A percentile compares a stretch with the other conserved stretches of the same genome.
Conservation (phyloP, 257 asterid species). For the Avicennia marina region DNA sequence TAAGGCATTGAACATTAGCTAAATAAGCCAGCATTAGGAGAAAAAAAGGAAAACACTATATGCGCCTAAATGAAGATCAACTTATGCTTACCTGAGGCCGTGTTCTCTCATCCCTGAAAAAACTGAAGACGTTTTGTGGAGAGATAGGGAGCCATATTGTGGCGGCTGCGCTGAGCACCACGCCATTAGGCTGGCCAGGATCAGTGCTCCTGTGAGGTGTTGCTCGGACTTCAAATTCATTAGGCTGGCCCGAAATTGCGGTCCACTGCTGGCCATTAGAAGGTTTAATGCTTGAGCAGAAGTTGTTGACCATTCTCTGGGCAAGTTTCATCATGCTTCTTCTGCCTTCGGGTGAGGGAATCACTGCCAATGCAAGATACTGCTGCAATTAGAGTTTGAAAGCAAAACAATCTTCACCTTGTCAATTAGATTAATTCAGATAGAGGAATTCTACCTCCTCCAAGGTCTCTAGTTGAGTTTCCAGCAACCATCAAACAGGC, state of each 20-base stretch:
- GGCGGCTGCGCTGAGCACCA: slow-evolving; percentile 84
- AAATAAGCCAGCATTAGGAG: too few relatives aligned
- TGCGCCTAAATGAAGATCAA: not conserved
- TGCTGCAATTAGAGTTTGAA: too few relatives aligned
- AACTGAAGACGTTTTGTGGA: slow-evolving; percentile 64
- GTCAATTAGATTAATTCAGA: not conserved
- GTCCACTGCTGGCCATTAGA: slow-evolving; percentile 77
- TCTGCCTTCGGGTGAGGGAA: slow-evolving; percentile 77
- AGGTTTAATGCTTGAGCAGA: slow-evolving; percentile 77
- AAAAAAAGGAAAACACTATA: too few relatives aligned
- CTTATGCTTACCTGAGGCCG: slow-evolving; percentile 65
- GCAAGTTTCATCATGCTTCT: slow-evolving; percentile 93
- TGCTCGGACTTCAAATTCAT: slow-evolving; percentile 75
- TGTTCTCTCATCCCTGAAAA: slow-evolving; percentile 69
- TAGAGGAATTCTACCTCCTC: slow-evolving; percentile 55
- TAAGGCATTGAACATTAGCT: not conserved
- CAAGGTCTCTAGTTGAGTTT: slow-evolving; percentile 60
- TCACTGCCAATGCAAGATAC: too few relatives aligned
- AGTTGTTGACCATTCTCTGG: slow-evolving; percentile 81
- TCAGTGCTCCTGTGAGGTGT: slow-evolving; percentile 64
- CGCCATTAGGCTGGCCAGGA: slow-evolving; percentile 83
- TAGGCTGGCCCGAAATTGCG: slow-evolving; percentile 51
- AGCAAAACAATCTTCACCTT: not conserved
- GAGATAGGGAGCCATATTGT: slow-evolving; percentile 89
- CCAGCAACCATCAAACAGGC: slow-evolving; percentile 72